These are phyloP conservation scores for Teunomyces cretensis DNA, from an alignment of 805 yeast genomes.

Conservation along the genomic window DNA sequence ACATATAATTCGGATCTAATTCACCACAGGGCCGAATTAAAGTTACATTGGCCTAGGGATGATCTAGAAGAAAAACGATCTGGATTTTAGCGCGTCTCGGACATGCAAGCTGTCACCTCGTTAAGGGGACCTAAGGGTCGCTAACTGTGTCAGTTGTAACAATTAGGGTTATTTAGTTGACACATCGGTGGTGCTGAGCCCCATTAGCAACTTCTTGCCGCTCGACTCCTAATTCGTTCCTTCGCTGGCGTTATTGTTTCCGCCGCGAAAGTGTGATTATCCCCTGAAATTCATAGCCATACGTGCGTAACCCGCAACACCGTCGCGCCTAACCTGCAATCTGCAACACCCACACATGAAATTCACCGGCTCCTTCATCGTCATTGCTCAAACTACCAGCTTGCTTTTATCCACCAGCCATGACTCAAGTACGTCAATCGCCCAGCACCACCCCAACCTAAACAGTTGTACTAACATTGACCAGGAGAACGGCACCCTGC, in stretches of 20 bases:
- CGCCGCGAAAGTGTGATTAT: background rate
- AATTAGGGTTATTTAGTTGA: too few relatives aligned
- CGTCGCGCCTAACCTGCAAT: background rate
- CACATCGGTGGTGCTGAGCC: too few relatives aligned
- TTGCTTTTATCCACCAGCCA: background rate
- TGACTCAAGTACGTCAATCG: slow-evolving; percentile 1
- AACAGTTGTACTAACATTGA: background rate
- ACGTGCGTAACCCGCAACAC: background rate
- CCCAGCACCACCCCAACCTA: background rate
- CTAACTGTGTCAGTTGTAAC: too few relatives aligned
- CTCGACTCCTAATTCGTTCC: background rate
- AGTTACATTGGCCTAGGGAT: too few relatives aligned
- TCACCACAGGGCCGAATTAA: too few relatives aligned
- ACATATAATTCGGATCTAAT: too few relatives aligned
- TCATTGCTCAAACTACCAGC: too few relatives aligned
- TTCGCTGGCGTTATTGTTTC: background rate
- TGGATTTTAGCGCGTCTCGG: too few relatives aligned
- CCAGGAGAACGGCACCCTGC: background rate
- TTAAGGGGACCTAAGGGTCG: too few relatives aligned
- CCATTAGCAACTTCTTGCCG: too few relatives aligned
- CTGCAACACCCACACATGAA: background rate
- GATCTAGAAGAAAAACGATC: too few relatives aligned
- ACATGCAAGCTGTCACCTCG: too few relatives aligned
- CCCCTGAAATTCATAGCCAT: background rate
- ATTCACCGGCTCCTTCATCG: background rate